Evolutionary conservation across 192 early-diverging fungal species (phyloP), one percentile per base, ranked within the genome.

Genomic region (Pilaira anomala): DNA sequence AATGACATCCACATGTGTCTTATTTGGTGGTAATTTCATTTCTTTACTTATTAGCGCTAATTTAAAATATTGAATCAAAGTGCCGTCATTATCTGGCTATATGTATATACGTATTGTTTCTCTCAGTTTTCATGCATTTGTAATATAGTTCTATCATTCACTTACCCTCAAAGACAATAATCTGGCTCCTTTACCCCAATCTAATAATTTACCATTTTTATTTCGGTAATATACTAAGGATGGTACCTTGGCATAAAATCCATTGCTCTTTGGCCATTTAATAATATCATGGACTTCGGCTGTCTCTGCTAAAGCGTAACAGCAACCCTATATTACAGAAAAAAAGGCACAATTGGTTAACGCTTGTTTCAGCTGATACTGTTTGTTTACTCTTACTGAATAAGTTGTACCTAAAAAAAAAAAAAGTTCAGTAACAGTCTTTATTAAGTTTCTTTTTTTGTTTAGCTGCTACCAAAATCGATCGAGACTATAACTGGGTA

Each of bases 151-250:
- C 28, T 57, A 25, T 48, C 21, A 40, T 7, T 0, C 7, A 48
- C 21, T 73, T 16, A 69, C 69, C 33, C 64, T 71, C 1, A 69
- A 63, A 2, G 67, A 63, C 25, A 73, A 64, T 18, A 67, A 24
- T n/a, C 71, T 64, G 44, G 77, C 77, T 3, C 70, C 52, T 26
- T 78, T 68, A n/a, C 77, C 77, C 77, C 77, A 78, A 22, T 75
- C 73, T 2, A 73, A 42, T 1, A 78, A 36, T 24, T 69, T 67
- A 0, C 51, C 51, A 1, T 66, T 68, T 22, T 57, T 56, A 9
- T 71, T 59, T 30, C 61, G 60, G 40, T 78, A 78, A 24, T 69
- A 48, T 26, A 69, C 64, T 30, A 71, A 63, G 4, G 73, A 75
- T 3, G 77, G 77, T 33, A 65, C 69, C 48, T 71, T 71, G 22